phyloP scores from a whole-genome alignment of 331 rosid genomes.

The Spiraea crenata region DNA sequence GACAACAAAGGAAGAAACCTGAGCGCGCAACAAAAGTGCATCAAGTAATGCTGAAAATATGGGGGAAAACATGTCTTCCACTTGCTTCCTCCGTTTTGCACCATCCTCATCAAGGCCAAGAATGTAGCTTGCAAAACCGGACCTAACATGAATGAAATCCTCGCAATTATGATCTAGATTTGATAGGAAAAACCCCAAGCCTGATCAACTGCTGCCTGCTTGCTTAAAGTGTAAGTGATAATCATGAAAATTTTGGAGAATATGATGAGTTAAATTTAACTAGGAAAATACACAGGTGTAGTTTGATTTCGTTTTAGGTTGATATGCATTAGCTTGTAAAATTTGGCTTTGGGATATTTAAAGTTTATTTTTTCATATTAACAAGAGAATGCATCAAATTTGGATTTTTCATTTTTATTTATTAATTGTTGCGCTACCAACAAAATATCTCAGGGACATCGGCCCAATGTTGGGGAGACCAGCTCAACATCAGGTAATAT shows the following conservation, averaged over 20 bases:
- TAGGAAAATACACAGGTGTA: neutral
- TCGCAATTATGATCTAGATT: conserved; percentile 15
- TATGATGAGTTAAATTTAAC: neutral
- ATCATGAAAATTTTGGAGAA: neutral
- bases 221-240: neutral
- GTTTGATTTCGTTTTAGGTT: neutral
- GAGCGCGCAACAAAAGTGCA: conserved; percentile 78
- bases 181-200: neutral
- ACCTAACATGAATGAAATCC: conserved; percentile 55
- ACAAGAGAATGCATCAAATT: too few species aligned
- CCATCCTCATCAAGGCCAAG: conserved; percentile 74
- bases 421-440: too few species aligned
- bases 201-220: too few species aligned
- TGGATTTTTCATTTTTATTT: too few species aligned
- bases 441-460: too few species aligned
- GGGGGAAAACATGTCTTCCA: conserved; percentile 65
- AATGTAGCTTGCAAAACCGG: conserved; percentile 77
- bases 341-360: too few species aligned
- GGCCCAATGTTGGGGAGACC: too few species aligned
- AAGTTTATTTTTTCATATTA: too few species aligned
- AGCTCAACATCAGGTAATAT: too few species aligned
- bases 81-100: conserved; percentile 51
- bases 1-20: conserved; percentile 60
- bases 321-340: too few species aligned
- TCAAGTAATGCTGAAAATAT: conserved; percentile 82